These are phyloP conservation scores for Cystobasidium sp. DNA, from an alignment of 1,284 basidiomycete species.

Conservation along the genomic window DNA sequence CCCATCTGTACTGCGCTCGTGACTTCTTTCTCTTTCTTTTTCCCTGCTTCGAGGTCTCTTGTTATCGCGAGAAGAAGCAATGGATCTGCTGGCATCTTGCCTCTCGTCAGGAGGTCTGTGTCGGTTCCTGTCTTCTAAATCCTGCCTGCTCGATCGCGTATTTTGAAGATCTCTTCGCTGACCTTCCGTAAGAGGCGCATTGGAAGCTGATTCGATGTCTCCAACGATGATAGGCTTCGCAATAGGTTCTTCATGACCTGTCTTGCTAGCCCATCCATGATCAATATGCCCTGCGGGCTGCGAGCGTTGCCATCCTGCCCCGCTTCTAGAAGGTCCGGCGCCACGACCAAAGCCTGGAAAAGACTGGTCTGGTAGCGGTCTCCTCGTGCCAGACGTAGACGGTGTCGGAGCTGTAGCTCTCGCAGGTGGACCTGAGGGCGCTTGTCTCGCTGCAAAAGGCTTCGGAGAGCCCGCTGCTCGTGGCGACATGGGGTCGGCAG, in stretches of 20 bases:
- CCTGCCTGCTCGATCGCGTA: conserved; percentile 4
- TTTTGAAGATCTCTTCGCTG: conserved; percentile 9
- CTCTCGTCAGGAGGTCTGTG: background rate
- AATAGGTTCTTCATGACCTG: conserved; percentile 17
- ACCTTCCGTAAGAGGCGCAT: background rate
- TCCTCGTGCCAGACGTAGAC: background rate
- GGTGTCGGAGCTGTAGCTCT: background rate
- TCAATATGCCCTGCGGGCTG: conserved; percentile 1
- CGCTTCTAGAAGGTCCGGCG: conserved; percentile 12
- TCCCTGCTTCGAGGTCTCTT: background rate
- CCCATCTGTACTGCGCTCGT: background rate
- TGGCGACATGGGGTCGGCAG: conserved; percentile 10
- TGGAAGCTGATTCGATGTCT: conserved; percentile 12
- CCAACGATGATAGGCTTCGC: background rate
- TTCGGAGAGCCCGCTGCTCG: background rate
- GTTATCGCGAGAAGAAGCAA: background rate
- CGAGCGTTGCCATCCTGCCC: conserved; percentile 10
- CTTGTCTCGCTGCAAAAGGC: background rate
- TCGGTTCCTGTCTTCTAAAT: conserved; percentile 21
- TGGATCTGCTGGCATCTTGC: background rate
- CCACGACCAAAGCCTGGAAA: conserved; percentile 9
- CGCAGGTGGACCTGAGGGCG: background rate
- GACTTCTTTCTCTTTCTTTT: background rate
- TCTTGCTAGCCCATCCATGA: conserved; percentile 32
- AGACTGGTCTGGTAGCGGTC: conserved; percentile 11